phyloP scores from a whole-genome alignment of 305 asterid species.

The Fraxinus albicans region DNA sequence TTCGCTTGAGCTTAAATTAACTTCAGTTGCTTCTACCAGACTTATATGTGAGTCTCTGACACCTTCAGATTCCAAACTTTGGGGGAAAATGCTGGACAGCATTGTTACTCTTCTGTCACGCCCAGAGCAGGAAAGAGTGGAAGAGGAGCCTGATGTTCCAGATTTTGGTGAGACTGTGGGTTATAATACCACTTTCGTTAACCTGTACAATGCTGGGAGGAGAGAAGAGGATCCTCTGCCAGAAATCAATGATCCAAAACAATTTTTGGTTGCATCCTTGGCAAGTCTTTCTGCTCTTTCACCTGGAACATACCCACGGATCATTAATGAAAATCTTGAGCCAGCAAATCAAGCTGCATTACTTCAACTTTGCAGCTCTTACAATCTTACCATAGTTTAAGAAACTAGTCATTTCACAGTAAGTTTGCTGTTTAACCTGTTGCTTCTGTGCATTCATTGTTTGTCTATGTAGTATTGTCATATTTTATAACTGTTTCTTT shows the following conservation, averaged over 20 bases:
- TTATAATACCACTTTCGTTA: conserved; percentile 72
- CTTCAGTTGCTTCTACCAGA: conserved; percentile 81
- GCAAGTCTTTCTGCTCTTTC: conserved; percentile 60
- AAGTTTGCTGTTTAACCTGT: conserved; percentile 25
- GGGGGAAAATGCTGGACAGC: conserved; percentile 90
- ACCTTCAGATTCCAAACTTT: conserved; percentile 56
- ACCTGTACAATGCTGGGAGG: conserved; percentile 79
- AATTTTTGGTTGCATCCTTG: conserved; percentile 66
- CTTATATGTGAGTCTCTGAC: conserved; percentile 68
- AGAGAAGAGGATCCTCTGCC: conserved; percentile 84
- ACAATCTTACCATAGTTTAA: conserved; percentile 62
- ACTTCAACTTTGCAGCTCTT: conserved; percentile 66
- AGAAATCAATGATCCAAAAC: conserved; percentile 82
- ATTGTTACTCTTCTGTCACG: conserved; percentile 79
- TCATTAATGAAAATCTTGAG: conserved; percentile 63
- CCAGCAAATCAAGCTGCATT: conserved; percentile 77
- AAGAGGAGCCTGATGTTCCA: conserved; percentile 81
- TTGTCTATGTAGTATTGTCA: not conserved
- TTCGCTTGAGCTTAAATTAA: conserved; percentile 68
- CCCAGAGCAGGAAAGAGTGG: conserved; percentile 84
- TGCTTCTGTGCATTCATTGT: conserved; percentile 10
- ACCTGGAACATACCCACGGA: conserved; percentile 64
- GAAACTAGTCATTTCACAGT: conserved; percentile 35
- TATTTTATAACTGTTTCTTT: not conserved
- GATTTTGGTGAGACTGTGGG: conserved; percentile 81